A percentile compares a stretch with the other conserved stretches of the same genome.
phyloP scores from a whole-genome alignment of 345 rosid species.

The Eucalyptus cladocalyx region DNA sequence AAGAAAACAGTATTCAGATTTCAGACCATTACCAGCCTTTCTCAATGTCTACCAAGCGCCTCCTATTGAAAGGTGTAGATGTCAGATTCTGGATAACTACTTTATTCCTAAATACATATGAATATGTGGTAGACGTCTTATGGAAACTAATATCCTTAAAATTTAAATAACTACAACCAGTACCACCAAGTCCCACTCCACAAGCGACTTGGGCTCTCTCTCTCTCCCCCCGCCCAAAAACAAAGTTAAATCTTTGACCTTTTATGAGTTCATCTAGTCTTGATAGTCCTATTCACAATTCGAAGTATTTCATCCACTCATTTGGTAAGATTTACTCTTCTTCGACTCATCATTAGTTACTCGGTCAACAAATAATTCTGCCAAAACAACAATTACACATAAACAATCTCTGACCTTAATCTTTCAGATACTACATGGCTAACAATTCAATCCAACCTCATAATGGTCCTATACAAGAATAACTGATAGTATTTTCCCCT shows the following conservation, averaged over 20 bases:
- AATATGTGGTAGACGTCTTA: background rate
- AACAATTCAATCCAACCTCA: background rate
- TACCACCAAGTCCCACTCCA: background rate
- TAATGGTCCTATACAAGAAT: background rate
- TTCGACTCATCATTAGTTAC: background rate
- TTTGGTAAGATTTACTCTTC: background rate
- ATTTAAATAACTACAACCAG: background rate
- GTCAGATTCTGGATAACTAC: background rate
- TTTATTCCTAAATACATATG: background rate
- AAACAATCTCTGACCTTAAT: background rate
- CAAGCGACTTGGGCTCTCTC: background rate
- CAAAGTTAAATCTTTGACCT: background rate
- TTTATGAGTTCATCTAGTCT: background rate
- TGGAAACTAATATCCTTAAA: background rate
- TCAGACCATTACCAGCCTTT: background rate
- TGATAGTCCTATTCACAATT: background rate
- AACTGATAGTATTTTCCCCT: background rate
- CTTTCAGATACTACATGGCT: background rate
- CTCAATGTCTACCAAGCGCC: background rate
- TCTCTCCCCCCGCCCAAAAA: background rate
- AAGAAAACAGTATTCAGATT: background rate
- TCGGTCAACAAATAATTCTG: background rate
- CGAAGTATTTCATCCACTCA: background rate
- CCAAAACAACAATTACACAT: background rate
- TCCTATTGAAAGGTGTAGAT: background rate